These are phyloP conservation scores for Ceriops tagal DNA, from an alignment of 345 rosid genomes.

Conservation along the genomic window DNA sequence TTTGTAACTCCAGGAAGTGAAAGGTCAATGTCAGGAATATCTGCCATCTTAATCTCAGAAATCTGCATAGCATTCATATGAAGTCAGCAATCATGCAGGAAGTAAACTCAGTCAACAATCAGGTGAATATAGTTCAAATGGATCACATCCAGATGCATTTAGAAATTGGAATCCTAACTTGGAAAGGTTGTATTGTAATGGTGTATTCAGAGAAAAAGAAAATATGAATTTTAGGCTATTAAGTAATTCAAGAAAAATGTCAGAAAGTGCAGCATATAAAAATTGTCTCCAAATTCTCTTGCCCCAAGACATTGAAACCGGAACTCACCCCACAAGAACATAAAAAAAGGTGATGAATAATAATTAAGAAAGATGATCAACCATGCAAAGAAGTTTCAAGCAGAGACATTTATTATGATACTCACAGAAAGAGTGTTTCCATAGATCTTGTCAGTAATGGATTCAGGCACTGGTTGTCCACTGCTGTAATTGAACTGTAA, in stretches of 20 bases:
- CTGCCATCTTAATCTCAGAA: conserved; percentile 78
- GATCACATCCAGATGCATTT: neutral
- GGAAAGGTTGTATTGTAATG: neutral
- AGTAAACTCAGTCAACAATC: neutral
- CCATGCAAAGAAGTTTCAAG: neutral
- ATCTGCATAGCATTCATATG: conserved; percentile 45
- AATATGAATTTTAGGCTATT: neutral
- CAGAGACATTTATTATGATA: conserved; percentile 12
- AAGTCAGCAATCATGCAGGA: neutral
- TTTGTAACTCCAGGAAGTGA: conserved; percentile 62
- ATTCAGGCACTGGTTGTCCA: conserved; percentile 94
- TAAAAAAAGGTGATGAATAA: neutral
- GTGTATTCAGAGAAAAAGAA: neutral
- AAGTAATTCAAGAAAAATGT: neutral
- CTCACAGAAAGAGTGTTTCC: conserved; percentile 97
- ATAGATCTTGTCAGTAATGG: conserved; percentile 89
- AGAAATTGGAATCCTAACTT: neutral
- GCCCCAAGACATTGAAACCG: neutral
- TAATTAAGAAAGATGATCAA: conserved; percentile 8
- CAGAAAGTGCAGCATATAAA: neutral
- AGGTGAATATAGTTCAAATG: neutral
- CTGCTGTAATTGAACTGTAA: conserved; percentile 89
- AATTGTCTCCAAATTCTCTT: neutral
- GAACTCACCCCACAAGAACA: neutral
- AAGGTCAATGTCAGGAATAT: conserved; percentile 78